Percentiles rank a stretch among this genome's conserved stretches.
Conservation (phyloP, 768 basidiomycete species). For the Termitomyces sp. region DNA sequence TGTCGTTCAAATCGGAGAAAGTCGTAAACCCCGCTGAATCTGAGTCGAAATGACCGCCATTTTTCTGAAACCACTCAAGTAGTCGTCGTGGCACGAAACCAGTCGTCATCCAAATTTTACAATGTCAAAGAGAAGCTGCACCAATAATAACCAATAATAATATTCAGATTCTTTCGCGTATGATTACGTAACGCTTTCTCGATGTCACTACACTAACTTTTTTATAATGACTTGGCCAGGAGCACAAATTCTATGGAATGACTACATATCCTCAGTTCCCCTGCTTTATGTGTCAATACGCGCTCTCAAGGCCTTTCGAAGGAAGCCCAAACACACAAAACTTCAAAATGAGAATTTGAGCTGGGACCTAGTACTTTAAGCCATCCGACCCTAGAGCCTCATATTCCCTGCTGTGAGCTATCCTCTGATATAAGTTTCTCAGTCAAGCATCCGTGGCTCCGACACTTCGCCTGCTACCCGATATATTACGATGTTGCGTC, state of each 20-base stretch:
- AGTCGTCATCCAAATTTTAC: neutral
- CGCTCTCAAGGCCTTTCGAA: neutral
- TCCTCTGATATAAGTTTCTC: neutral
- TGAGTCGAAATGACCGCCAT: constrained; percentile 47
- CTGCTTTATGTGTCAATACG: neutral
- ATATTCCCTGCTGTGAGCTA: neutral
- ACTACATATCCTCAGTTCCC: neutral
- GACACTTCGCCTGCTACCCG: neutral
- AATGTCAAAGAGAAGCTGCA: neutral
- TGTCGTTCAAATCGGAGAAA: constrained; percentile 49
- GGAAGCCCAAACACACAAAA: neutral
- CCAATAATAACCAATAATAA: neutral
- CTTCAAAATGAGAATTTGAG: neutral
- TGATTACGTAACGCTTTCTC: neutral
- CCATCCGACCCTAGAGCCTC: neutral
- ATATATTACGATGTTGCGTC: neutral
- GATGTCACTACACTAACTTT: too few species aligned
- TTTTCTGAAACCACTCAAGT: constrained; percentile 50
- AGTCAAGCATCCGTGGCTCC: neutral
- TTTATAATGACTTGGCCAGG: neutral
- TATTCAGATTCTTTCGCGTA: neutral
- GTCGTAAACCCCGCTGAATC: constrained; percentile 38
- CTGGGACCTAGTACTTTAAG: too few species aligned
- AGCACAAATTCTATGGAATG: neutral
- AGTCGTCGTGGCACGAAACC: constrained; percentile 3